Evolutionary conservation across 2,329 filamentous ascomycete genomes (phyloP), one percentile per base, ranked within the genome.

Genomic region (Pseudogymnoascus sp.): DNA sequence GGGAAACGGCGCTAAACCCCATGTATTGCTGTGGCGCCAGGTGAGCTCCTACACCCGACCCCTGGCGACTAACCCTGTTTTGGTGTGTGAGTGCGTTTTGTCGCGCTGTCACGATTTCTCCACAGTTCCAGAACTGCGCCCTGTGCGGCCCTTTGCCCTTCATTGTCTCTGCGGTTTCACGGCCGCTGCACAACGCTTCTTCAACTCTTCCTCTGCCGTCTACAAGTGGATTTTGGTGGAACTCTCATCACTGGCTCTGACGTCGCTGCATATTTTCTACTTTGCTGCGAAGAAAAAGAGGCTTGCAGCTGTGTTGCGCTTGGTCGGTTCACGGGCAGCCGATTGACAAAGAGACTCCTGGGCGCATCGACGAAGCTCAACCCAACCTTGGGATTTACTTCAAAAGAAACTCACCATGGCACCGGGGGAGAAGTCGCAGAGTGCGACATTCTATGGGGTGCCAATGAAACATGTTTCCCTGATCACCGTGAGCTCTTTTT

Each of bases 381-480:
- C 49, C n/a, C 49, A 55, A 55, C 49, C 49, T 55, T 55, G 49
- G 49, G 28, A 55, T 55, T 55, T 21, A 33, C 16, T 55, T 14
- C 5, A 33, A 33, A 55, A 55, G n/a, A 55, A 33, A 25, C 5
- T 14, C 49, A 18, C 11, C n/a, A 68, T 69, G 65, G 65, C 63
- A 16, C 63, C 66, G 58, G 65, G 61, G 60, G 69, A 69, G 38
- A 65, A 65, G 67, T 63, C 66, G 41, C 61, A 64, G 23, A 67
- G 66, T 63, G 63, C 66, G 43, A 65, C 66, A 45, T 37, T 68
- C 8, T 67, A 85, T 69, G 86, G 87, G 65, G 71, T 89, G 69
- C 82, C 87, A 52, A 81, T 89, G 80, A 89, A 89, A 79, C 83
- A 87, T 72, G 74, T 88, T 31, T 89, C 87, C 61, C 76, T 90